Base-by-base conservation (phyloP, 768 basidiomycete species). In the Boletus insuetus region DNA sequence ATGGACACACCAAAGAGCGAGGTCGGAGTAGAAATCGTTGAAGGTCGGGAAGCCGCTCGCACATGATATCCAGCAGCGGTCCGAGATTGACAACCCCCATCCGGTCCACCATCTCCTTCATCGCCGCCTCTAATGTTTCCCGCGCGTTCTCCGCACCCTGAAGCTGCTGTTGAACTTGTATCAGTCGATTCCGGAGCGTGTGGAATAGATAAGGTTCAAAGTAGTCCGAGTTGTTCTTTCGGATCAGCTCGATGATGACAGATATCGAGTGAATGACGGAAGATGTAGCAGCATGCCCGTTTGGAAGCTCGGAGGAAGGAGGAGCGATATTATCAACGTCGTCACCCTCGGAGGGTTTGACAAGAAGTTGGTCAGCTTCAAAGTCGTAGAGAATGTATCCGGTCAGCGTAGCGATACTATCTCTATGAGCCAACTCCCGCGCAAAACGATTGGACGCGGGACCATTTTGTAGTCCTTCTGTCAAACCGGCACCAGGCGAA, bases 131-230 rank as follows among this genome's bases (percentile, higher is more conserved):
- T 50, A 91, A 67, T 0, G 79, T 81, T 56, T 85, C 82, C n/a
- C 87, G 77, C 0, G 81, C 82, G 45, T 87, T 82, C 22, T 84
- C 83, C 11, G 75, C 70, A 41, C 71, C 74, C 53, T 79, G 74
- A 34, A 83, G 69, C 46, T 88, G 83, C 62, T 93, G 91, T 64
- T 93, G 93, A 6, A 94, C 81, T 47, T 86, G 84, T 59, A 98
- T 94, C 35, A 98, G 80, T 44, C 93, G 83, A 67, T 94, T 94
- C 46, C 95, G 85, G 41, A 97, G 75, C 2, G 91, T 94, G 66
- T 97, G 95, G 74, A 97, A 98, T 13, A 98, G 80, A 70, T 94
- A 96, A 6, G 95, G 96, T 73, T 99, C 97, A 66, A 97, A 95
- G 68, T 94, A 98, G 70, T 99, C 96, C 38, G 95, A 96, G 70